A percentile compares a stretch with the other conserved stretches of the same genome.
phyloP scores from a whole-genome alignment of 1,139 yeast genomes.

The Cylindricascospora bacillispora region DNA sequence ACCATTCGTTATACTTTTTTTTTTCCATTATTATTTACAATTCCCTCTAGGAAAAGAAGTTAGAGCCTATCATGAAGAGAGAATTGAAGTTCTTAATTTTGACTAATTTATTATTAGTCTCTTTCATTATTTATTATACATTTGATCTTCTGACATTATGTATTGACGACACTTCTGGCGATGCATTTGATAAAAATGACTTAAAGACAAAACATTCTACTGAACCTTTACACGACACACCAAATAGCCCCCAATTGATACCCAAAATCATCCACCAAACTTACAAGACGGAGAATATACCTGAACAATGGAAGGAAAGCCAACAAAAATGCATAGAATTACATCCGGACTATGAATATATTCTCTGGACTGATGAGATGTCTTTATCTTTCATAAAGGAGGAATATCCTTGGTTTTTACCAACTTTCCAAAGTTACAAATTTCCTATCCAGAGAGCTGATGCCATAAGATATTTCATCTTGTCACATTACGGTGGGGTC shows the following conservation, averaged over 20 bases:
- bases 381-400: conserved; percentile 65
- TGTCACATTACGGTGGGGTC: conserved; percentile 76
- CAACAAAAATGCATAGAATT: conserved; percentile 64
- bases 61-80: too few species aligned
- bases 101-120: conserved; percentile 44
- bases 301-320: conserved; percentile 69
- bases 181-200: conserved; percentile 50
- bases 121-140: conserved; percentile 50
- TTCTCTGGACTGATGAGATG: conserved; percentile 81
- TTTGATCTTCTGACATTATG: conserved; percentile 66
- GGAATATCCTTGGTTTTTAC: conserved; percentile 76
- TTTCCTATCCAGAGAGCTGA: conserved; percentile 86
- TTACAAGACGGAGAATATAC: conserved; percentile 64
- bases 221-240: conserved; percentile 22
- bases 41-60: too few species aligned
- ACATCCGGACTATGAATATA: conserved; percentile 81
- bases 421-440: conserved; percentile 63
- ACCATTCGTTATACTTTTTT: too few species aligned
- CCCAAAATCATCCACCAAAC: conserved; percentile 93
- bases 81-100: conserved; percentile 50
- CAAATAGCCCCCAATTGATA: conserved; percentile 41
- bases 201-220: conserved; percentile 26
- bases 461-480: conserved; percentile 75
- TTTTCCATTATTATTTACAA: too few species aligned
- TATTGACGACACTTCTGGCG: conserved; percentile 56